Evolutionary conservation across 225 moss, liverwort and hornwort species (phyloP).

Genomic region (Polytrichum formosum): DNA sequence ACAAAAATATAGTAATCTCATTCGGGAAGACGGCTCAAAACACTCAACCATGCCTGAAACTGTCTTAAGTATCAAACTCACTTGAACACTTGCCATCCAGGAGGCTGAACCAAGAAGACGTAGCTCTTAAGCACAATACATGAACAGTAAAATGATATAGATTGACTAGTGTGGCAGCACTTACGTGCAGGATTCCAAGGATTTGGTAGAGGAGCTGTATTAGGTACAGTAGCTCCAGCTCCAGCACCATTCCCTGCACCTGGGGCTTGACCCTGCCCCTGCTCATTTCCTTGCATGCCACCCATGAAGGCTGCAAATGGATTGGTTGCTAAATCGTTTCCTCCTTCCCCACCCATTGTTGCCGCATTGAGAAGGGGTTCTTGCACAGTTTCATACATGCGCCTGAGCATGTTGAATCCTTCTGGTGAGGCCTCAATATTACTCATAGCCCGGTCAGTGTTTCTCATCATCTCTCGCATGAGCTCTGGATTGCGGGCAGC

Average conservation of each 20-base stretch:
- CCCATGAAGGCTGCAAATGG: constrained; percentile 89
- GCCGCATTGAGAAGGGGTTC: constrained; percentile 94
- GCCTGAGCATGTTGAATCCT: constrained; percentile 97
- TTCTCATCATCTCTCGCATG: constrained; percentile 99
- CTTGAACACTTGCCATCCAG: no score
- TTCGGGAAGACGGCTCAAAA: no score
- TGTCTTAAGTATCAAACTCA: no score
- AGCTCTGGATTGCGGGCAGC: constrained; percentile 98
- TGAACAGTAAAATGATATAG: no score
- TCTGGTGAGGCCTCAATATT: constrained; percentile 99
- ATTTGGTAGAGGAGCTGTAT: constrained; percentile 95
- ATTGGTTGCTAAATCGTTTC: constrained; percentile 76
- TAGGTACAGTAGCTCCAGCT: constrained; percentile 70
- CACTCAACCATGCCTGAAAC: no score
- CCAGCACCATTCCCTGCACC: constrained; percentile 37
- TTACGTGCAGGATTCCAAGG: constrained; percentile 93
- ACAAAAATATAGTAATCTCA: no score
- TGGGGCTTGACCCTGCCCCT: constrained; percentile 55
- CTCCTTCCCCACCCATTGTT: constrained; percentile 88
- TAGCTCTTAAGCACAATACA: no score
- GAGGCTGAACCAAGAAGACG: no score
- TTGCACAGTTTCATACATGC: constrained; percentile 99
- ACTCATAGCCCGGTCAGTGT: constrained; percentile 98
- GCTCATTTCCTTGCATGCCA: constrained; percentile 57
- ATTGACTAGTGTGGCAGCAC: constrained; percentile 10